Evolutionary conservation across 2,329 filamentous ascomycete species (phyloP), one percentile per base, ranked within the genome.

Genomic region (Phoma sp.): DNA sequence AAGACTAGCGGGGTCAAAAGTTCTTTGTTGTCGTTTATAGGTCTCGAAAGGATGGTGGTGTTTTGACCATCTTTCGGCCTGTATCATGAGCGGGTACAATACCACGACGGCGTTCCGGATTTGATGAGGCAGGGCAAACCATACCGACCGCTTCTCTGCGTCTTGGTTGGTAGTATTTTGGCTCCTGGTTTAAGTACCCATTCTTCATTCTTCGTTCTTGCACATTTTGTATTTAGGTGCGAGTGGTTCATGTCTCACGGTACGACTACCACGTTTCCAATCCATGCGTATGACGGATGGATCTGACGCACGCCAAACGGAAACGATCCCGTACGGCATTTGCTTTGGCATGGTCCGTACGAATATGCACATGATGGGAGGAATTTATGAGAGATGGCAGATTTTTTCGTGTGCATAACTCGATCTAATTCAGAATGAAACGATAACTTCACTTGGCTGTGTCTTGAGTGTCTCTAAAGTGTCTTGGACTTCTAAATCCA

Each of bases 51-150:
- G 44, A 61, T 55, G 56, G 59, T 58, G 52, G 49, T 51, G 53
- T 52, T 60, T 51, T 57, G 58, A 52, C 55, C 59, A 59, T 58
- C 47, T 57, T 48, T 50, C 50, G 55, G 42, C 52, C 55, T 55
- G 58, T 45, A 53, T 53, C 46, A 57, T 53, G 56, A 55, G 42
- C 46, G 46, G 52, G 46, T 57, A 50, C 49, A 57, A 60, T 58
- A 60, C 59, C 61, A 66, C 57, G 64, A 68, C 51, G 63, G 65
- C 65, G 65, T 68, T 66, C 56, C 57, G 64, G 64, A 64, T 65
- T 49, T 64, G 50, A 53, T 57, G 48, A 62, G 42, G 54, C 33
- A 49, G 18, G 18, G 53, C 48, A 46, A 30, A 39, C 58, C 52
- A 59, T 54, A 57, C 53, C 60, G 51, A 59, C 54, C 60, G 63